phyloP scores from a whole-genome alignment of 345 rosid species.

The Conringia planisiliqua region DNA sequence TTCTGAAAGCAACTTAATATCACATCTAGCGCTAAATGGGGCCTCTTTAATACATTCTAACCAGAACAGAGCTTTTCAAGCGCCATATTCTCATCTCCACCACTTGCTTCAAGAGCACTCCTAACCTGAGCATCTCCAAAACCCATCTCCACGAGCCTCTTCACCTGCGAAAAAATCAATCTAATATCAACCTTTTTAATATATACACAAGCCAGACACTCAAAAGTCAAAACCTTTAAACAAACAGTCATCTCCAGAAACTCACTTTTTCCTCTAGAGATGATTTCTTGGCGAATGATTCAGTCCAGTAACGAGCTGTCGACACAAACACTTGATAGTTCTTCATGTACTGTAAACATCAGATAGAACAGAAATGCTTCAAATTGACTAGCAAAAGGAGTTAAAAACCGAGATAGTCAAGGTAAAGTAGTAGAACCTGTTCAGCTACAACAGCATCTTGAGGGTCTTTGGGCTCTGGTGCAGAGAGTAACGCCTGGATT shows the following conservation, averaged over 20 bases:
- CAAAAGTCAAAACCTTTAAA: background rate
- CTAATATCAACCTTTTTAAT: conserved; percentile 5
- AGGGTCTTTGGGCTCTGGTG: conserved; percentile 96
- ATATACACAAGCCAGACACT: background rate
- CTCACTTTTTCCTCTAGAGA: conserved; percentile 85
- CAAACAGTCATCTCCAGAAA: background rate
- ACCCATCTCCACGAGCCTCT: conserved; percentile 93
- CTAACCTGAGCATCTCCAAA: conserved; percentile 74
- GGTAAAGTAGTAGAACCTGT: conserved; percentile 51
- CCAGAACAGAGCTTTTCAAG: conserved; percentile 87
- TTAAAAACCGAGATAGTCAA: background rate
- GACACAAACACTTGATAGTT: conserved; percentile 81
- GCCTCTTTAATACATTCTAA: conserved; percentile 21
- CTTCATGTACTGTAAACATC: conserved; percentile 64
- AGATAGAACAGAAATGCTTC: background rate
- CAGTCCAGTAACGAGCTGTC: conserved; percentile 99
- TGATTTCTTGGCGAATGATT: conserved; percentile 82
- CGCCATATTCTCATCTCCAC: conserved; percentile 97
- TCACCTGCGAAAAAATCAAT: conserved; percentile 50
- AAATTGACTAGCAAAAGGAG: background rate
- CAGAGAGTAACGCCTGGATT: conserved; percentile 86
- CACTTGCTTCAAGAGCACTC: conserved; percentile 71
- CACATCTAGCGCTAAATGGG: conserved; percentile 18
- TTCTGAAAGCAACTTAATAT: background rate
- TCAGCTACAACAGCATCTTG: conserved; percentile 99